Conservation (phyloP, 108 stramenopile genomes). For the Cylindrotheca fusiformis region DNA sequence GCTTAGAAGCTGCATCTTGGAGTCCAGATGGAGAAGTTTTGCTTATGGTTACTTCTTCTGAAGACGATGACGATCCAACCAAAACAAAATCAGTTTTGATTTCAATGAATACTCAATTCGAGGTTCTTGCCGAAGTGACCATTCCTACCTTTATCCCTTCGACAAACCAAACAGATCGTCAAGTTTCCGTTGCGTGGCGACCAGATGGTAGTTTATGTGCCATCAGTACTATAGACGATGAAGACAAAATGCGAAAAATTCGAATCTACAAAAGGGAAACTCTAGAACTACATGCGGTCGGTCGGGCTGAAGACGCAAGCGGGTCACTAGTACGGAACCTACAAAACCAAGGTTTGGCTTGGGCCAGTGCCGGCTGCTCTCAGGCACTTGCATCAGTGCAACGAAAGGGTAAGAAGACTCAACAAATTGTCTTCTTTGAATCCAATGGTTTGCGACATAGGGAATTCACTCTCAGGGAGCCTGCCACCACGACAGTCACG, state of each 20-base stretch:
- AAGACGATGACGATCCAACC: constrained; percentile 42
- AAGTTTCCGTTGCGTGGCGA: constrained; percentile 68
- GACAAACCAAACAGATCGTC: constrained; percentile 21
- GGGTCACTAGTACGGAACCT: constrained; percentile 75
- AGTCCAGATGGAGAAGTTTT: constrained; percentile 84
- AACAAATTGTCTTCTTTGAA: constrained; percentile 83
- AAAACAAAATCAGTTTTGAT: constrained; percentile 60
- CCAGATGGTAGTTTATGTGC: constrained; percentile 74
- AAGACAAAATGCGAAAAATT: constrained; percentile 50
- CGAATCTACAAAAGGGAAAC: constrained; percentile 67
- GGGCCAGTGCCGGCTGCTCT: constrained; percentile 79
- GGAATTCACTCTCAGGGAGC: constrained; percentile 57
- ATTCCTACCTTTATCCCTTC: constrained; percentile 33
- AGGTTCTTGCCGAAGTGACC: constrained; percentile 71
- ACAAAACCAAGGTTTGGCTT: constrained; percentile 40
- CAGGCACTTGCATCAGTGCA: constrained; percentile 75
- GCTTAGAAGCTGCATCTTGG: constrained; percentile 70
- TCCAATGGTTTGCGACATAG: constrained; percentile 86
- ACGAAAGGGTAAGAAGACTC: constrained; percentile 49
- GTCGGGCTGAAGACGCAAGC: constrained; percentile 80
- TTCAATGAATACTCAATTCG: constrained; percentile 82
- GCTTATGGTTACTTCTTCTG: constrained; percentile 64
- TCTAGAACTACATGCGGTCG: constrained; percentile 61
- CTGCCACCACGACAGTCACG: constrained; percentile 23
- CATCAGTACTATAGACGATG: constrained; percentile 60